Evolutionary conservation across 1,284 basidiomycete species (phyloP), one percentile per base, ranked within the genome.

Genomic region (Peniophora sp.): DNA sequence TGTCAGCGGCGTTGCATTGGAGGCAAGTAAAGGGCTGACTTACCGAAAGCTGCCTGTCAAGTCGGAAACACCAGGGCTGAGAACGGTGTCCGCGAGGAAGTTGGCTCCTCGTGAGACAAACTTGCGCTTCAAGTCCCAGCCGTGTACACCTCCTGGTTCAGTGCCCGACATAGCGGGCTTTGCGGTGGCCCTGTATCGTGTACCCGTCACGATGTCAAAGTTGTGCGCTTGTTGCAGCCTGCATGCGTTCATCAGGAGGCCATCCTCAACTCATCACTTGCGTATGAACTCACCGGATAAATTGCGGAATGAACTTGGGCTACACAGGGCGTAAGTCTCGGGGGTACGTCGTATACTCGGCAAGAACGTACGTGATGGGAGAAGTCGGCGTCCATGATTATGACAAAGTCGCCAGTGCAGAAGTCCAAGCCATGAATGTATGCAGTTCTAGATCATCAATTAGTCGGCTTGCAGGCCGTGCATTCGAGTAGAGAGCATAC

Each of bases 311-410:
- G 63, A 92, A 93, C 70, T 92, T 93, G 44, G 91, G 90, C 90
- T 92, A 48, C 47, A 17, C 49, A 50, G 44, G 51, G 45, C 32
- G n/a, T 53, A 12, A 45, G 20, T 18, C 6, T 14, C 18, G 37
- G 41, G 18, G 18, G 22, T 32, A 39, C 20, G 39, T 24, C 39
- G 27, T n/a, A 23, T 34, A 11, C 20, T 15, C 14, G 5, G 34
- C 12, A 27, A 45, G 50, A 44, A 68, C 85, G 49, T 67, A 92
- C 92, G 62, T 96, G 92, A 64, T 96, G 92, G 11, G 91, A 94
- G 66, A 96, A 95, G 69, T 96, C 92, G 48, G 92, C 92, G 62
- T 96, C 92, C 92, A 96, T 96, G 66, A 96, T 95, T 62, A 95
- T 90, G 34, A 94, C 90, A 70, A 93, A 96, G 67, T 91, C 89